Evolutionary conservation across 768 basidiomycete genomes (phyloP), one percentile per base, ranked within the genome.

Genomic region (Pholiota conissans): DNA sequence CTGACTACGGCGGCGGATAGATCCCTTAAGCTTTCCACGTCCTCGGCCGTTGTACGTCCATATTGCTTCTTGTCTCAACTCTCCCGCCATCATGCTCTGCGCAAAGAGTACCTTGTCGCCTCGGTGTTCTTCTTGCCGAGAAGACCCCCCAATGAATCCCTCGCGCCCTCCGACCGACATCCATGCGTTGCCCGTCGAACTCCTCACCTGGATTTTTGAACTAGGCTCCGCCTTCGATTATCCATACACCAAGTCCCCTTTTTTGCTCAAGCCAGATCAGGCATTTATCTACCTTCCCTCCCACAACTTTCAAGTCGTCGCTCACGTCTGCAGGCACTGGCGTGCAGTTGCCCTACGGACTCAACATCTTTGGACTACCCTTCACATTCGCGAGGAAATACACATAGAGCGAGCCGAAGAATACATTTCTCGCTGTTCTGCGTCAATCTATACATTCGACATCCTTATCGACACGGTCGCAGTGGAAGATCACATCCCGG

Each of bases 251-350:
- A 71, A 71, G 40, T 78, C 79, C 1, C 81, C 81, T 2, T 82
- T 82, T 61, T 72, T 82, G 28, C 73, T 83, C 66, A 79, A 79
- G 50, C 79, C 81, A 14, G 76, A 75, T 52, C 71, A 78, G 57
- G 72, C 76, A 47, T 75, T 71, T 62, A 72, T 74, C 51, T 70
- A 73, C 18, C 63, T 71, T n/a, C 74, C 74, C 3, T 73, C 75
- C 0, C 76, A 77, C 16, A 74, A 76, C 52, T 84, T 84, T 63
- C 83, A 84, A 66, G 71, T 85, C 55, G 55, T 77, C 35, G 80
- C 81, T 24, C 85, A 85, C 65, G 80, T 87, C 34, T 86, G 80
- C 63, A 74, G 63, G 5, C 74, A 77, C 51, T 88, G 86, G 84
- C 77, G 86, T 24, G 67, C 75, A 10, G 73, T 87, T 49, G 82